Conservation (phyloP, 148 eudicot species). For the Chenopodium quinoa region DNA sequence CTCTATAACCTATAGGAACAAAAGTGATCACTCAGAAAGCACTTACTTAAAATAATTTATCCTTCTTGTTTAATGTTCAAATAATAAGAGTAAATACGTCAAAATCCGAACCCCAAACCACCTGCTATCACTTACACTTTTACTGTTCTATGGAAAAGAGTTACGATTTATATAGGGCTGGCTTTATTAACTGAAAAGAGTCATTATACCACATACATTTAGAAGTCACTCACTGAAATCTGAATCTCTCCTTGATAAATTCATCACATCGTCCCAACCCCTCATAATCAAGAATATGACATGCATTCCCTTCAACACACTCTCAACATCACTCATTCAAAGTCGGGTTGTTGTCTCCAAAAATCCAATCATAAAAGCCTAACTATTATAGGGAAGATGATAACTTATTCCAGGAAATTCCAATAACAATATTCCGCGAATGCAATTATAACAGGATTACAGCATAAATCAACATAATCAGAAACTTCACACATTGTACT, state of each 20-base stretch:
- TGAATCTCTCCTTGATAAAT: background rate
- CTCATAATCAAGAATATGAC: background rate
- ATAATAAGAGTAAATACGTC: too few species aligned
- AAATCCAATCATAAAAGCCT: too few species aligned
- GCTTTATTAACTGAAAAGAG: too few species aligned
- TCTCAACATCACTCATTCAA: background rate
- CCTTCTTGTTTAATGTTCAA: too few species aligned
- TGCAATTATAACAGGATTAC: background rate
- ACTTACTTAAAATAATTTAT: too few species aligned
- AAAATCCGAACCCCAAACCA: background rate
- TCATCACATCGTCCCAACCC: background rate
- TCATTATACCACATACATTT: background rate
- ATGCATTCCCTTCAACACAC: background rate
- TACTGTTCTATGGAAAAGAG: too few species aligned
- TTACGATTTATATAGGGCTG: too few species aligned
- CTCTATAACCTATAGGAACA: background rate
- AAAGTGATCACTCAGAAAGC: background rate
- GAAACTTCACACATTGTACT: background rate
- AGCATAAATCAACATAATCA: background rate
- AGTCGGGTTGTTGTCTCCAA: background rate
- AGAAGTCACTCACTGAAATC: background rate
- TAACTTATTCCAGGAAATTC: background rate
- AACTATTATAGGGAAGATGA: background rate
- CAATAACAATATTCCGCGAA: background rate
- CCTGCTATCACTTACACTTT: background rate